These are phyloP conservation scores for Jamesozyma piceae DNA, from an alignment of 805 yeast genomes.

Conservation along the genomic window DNA sequence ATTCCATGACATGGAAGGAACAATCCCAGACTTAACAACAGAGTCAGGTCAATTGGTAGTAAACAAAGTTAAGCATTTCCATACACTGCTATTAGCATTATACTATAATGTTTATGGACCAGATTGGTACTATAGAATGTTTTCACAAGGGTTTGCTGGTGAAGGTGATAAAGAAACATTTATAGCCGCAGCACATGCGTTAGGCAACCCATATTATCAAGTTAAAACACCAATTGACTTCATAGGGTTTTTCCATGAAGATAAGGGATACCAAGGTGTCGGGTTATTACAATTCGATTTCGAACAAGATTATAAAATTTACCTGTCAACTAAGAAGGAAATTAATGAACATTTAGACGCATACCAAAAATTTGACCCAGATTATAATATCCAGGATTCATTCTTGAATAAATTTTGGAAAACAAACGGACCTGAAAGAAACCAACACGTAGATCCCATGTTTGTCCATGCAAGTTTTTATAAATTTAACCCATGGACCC, in stretches of 20 bases:
- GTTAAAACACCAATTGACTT: slow-evolving; percentile 27
- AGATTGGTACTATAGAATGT: slow-evolving; percentile 52
- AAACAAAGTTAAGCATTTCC: slow-evolving; percentile 49
- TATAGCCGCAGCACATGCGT: slow-evolving; percentile 50
- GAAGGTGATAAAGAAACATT: slow-evolving; percentile 77
- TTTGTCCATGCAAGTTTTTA: slow-evolving; percentile 36
- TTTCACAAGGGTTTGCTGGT: slow-evolving; percentile 70
- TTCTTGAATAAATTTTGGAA: slow-evolving; percentile 6
- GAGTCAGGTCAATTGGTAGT: slow-evolving; percentile 66
- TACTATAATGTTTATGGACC: slow-evolving; percentile 67
- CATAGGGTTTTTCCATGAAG: slow-evolving; percentile 31
- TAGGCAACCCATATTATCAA: slow-evolving; percentile 42
- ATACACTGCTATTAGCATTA: slow-evolving; percentile 47
- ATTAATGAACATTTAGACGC: background rate
- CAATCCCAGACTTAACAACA: slow-evolving; percentile 59
- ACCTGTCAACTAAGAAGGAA: slow-evolving; percentile 8
- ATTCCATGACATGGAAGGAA: slow-evolving; percentile 51
- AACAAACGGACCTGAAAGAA: background rate
- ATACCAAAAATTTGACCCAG: background rate
- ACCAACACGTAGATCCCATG: slow-evolving; percentile 18
- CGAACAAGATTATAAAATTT: slow-evolving; percentile 39
- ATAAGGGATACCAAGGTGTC: slow-evolving; percentile 43
- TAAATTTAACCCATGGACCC: slow-evolving; percentile 30
- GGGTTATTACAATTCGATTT: slow-evolving; percentile 76
- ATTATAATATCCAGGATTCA: slow-evolving; percentile 2